phyloP scores from a whole-genome alignment of 495 filamentous ascomycete species.

The Penicillium pulvis region DNA sequence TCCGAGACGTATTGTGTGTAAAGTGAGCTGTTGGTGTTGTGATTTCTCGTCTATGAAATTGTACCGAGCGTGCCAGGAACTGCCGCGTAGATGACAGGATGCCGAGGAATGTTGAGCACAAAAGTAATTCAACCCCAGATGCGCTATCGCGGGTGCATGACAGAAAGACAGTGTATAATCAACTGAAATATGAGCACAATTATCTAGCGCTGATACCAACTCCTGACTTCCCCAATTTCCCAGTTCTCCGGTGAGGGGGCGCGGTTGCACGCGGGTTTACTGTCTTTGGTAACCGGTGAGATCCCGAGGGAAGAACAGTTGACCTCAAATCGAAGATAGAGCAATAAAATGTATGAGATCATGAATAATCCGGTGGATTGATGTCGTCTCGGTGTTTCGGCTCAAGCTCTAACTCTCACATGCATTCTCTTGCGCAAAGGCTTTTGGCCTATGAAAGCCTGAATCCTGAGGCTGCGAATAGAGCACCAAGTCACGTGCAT shows the following conservation, averaged over 20 bases:
- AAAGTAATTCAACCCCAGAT: conserved; percentile 1
- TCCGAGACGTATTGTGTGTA: conserved; percentile 1
- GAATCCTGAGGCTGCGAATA: background rate
- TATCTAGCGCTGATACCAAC: conserved; percentile 16
- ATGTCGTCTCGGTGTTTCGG: background rate
- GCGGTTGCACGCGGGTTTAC: conserved; percentile 27
- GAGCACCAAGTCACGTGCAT: conserved; percentile 1
- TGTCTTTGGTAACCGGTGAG: conserved; percentile 45
- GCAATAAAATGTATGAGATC: background rate
- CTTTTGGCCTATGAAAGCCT: background rate
- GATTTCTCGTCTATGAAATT: conserved; percentile 13
- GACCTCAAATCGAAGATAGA: conserved; percentile 13
- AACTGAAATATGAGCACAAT: conserved; percentile 3
- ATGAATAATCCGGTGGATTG: background rate
- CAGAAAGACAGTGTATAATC: conserved; percentile 1
- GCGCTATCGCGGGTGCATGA: conserved; percentile 16
- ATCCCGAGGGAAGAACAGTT: background rate
- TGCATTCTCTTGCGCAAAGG: conserved; percentile 2
- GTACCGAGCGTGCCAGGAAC: conserved; percentile 17
- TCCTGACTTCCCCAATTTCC: conserved; percentile 9
- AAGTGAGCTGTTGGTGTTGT: background rate
- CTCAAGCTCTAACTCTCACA: background rate
- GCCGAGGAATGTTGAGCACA: conserved; percentile 6
- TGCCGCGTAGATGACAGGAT: conserved; percentile 10
- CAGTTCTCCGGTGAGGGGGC: conserved; percentile 7